Evolutionary conservation across 129 eudicot genomes (phyloP).

Genomic region (Ambrosia trifida): DNA sequence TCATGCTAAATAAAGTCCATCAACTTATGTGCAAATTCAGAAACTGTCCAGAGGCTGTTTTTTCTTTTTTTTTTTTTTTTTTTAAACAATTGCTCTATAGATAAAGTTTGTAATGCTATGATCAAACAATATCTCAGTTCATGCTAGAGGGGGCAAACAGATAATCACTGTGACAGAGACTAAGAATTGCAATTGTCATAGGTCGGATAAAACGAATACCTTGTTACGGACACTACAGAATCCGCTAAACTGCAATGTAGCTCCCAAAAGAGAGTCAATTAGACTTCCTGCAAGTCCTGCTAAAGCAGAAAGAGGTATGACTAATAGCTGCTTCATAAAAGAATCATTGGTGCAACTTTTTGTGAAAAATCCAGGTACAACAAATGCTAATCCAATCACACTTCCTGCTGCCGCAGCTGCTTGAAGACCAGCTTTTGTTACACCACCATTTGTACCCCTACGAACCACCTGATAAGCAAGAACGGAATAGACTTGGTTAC

Average conservation of each 20-base stretch:
- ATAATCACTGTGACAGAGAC: background rate
- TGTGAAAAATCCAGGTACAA: slow-evolving; percentile 60
- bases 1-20: background rate
- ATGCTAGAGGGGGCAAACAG: background rate
- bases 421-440: slow-evolving; percentile 73
- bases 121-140: background rate
- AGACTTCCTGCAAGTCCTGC: slow-evolving; percentile 81
- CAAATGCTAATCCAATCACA: slow-evolving; percentile 81
- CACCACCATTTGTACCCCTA: slow-evolving; percentile 98
- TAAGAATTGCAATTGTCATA: background rate
- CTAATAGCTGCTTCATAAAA: slow-evolving; percentile 71
- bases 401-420: slow-evolving; percentile 94
- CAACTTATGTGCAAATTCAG: background rate
- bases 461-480: slow-evolving; percentile 70
- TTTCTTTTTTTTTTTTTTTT: background rate
- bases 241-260: slow-evolving; percentile 84
- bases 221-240: slow-evolving; percentile 81
- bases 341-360: slow-evolving; percentile 55
- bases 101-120: background rate
- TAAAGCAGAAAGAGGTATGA: slow-evolving; percentile 77
- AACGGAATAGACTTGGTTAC: background rate
- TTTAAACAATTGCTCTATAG: background rate
- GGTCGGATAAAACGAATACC: slow-evolving; percentile 35
- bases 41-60: too few relatives aligned
- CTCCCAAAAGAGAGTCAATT: slow-evolving; percentile 77